Percentiles rank a stretch among this genome's conserved stretches.
These are phyloP conservation scores for Leccinum griseonigrum DNA, from an alignment of 1,284 basidiomycete species.

Conservation along the genomic window DNA sequence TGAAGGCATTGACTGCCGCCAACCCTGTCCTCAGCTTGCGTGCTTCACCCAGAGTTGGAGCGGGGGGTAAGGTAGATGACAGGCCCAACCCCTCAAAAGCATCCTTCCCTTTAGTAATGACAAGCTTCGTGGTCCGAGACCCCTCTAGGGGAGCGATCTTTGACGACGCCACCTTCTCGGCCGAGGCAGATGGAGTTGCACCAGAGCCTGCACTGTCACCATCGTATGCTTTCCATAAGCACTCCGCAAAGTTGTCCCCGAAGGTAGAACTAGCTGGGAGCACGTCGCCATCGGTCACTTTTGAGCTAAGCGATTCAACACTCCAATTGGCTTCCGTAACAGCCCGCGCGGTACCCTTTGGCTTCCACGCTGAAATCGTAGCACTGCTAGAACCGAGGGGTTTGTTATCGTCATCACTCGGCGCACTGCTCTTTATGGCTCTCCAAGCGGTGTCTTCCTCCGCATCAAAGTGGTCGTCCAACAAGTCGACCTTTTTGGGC, in stretches of 20 bases:
- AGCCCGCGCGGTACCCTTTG: constrained; percentile 17
- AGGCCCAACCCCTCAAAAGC: constrained; percentile 77
- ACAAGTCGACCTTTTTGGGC: constrained; percentile 35
- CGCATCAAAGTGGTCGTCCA: constrained; percentile 41
- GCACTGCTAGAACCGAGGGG: constrained; percentile 37
- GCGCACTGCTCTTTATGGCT: constrained; percentile 29
- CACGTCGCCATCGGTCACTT: constrained; percentile 22
- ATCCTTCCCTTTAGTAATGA: constrained; percentile 49
- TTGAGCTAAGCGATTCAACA: constrained; percentile 30
- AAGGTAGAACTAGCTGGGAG: constrained; percentile 28
- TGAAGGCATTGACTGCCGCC: constrained; percentile 43
- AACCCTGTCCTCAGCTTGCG: constrained; percentile 66
- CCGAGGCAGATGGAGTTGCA: constrained; percentile 22
- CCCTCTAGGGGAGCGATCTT: constrained; percentile 28
- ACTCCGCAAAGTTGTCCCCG: constrained; percentile 57
- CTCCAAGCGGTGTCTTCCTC: constrained; percentile 59
- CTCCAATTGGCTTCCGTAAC: constrained; percentile 49
- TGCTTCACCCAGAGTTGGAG: constrained; percentile 73
- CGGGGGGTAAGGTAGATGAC: constrained; percentile 40
- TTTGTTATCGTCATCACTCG: constrained; percentile 25
- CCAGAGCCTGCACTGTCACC: constrained; percentile 24
- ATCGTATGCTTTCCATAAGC: constrained; percentile 51
- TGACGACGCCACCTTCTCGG: constrained; percentile 22
- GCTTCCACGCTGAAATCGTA: constrained; percentile 33
- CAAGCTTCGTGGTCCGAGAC: constrained; percentile 28